phyloP scores from a whole-genome alignment of 345 rosid species.

The Pugionium cornutum region DNA sequence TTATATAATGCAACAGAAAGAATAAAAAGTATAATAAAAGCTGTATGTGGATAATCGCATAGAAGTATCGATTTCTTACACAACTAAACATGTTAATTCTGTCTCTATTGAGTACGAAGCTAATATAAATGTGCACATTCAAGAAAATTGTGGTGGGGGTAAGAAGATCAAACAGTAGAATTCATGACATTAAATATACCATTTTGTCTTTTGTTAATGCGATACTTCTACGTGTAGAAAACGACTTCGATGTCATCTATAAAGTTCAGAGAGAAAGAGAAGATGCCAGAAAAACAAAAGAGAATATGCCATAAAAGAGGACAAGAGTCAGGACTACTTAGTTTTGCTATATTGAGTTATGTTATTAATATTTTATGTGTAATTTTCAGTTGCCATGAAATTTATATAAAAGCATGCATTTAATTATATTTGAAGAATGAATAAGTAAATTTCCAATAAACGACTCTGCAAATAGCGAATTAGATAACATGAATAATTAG shows the following conservation, averaged over 20 bases:
- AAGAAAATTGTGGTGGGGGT: no score
- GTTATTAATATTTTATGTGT: slow-evolving; percentile 1
- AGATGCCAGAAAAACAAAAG: neutral
- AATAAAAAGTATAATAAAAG: no score
- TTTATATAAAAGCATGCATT: slow-evolving; percentile 6
- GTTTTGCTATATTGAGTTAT: slow-evolving; percentile 14
- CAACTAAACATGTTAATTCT: neutral
- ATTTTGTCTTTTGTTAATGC: neutral
- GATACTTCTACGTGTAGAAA: slow-evolving; percentile 2
- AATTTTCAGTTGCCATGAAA: slow-evolving; percentile 8
- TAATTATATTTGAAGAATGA: neutral
- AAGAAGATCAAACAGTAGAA: no score
- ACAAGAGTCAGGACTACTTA: neutral
- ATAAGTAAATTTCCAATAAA: neutral
- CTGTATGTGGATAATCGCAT: no score
- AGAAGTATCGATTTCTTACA: neutral
- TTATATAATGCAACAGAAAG: no score
- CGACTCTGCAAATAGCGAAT: slow-evolving; percentile 1
- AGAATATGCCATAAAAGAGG: no score
- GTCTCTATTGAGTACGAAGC: neutral
- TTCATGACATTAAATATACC: neutral
- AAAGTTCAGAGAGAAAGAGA: neutral
- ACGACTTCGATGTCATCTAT: slow-evolving; percentile 20
- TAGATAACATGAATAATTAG: neutral
- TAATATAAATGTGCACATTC: no score